Evolutionary conservation across 345 rosid species (phyloP).

Genomic region (Balakata baccata): DNA sequence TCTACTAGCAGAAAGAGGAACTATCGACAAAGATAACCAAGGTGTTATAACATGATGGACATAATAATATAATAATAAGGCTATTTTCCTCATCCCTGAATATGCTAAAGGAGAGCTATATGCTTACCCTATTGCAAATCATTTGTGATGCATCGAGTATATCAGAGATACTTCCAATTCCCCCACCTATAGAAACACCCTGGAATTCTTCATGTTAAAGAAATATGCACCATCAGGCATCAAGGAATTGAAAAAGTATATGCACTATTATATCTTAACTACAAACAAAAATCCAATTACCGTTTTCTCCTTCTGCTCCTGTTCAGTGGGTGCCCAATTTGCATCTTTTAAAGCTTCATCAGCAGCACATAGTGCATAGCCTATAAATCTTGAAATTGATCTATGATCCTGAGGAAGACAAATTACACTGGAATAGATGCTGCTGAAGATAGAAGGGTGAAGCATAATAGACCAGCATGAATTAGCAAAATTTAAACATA

Average conservation of each 20-base stretch:
- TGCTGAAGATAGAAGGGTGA: not conserved
- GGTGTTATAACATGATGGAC: not conserved
- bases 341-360: slow-evolving; percentile 92
- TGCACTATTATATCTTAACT: not conserved
- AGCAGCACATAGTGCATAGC: slow-evolving; percentile 87
- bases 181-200: slow-evolving; percentile 98
- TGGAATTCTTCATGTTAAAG: slow-evolving; percentile 42
- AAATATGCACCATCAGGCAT: slow-evolving; percentile 20
- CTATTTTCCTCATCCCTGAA: not conserved
- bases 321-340: slow-evolving; percentile 63
- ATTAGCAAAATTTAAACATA: not conserved
- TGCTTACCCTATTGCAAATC: slow-evolving; percentile 77
- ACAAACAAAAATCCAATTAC: slow-evolving; percentile 28
- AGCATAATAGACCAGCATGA: not conserved
- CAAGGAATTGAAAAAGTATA: slow-evolving; percentile 12
- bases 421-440: not conserved
- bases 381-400: slow-evolving; percentile 74
- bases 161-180: slow-evolving; percentile 89
- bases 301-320: slow-evolving; percentile 77
- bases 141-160: slow-evolving; percentile 76
- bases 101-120: slow-evolving; percentile 15
- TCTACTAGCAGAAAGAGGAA: slow-evolving; percentile 10
- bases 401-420: slow-evolving; percentile 51
- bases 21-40: not conserved
- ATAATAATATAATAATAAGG: not conserved